A percentile compares a stretch with the other conserved stretches of the same genome.
Evolutionary conservation across 2,329 filamentous ascomycete species (phyloP).

Genomic region (Verruconis gallopava): DNA sequence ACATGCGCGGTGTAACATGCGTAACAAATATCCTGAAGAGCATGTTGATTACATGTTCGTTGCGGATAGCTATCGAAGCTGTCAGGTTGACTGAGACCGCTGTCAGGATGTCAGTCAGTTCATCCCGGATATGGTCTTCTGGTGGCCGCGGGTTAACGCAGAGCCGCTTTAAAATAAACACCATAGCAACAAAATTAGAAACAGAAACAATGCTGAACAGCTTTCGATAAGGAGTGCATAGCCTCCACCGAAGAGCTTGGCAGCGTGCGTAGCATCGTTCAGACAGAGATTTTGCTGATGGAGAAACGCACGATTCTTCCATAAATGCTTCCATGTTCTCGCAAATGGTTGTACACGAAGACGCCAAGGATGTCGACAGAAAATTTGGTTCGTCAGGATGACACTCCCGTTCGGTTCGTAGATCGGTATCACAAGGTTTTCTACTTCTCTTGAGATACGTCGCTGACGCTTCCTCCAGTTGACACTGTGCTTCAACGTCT

Average conservation of each 20-base stretch:
- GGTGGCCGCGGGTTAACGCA: background rate
- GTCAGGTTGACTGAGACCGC: constrained; percentile 23
- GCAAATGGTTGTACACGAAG: background rate
- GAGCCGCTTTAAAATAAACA: constrained; percentile 11
- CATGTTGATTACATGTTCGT: constrained; percentile 21
- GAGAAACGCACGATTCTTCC: background rate
- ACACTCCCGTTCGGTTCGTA: no score
- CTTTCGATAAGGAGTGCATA: constrained; percentile 16
- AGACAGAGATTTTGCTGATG: background rate
- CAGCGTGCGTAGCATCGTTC: background rate
- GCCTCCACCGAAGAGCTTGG: constrained; percentile 1
- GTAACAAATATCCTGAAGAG: constrained; percentile 21
- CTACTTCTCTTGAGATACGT: background rate
- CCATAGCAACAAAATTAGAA: constrained; percentile 22
- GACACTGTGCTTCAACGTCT: background rate
- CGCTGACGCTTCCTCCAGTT: background rate
- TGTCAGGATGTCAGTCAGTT: constrained; percentile 15
- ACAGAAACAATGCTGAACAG: constrained; percentile 31
- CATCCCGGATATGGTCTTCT: background rate
- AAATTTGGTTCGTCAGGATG: background rate
- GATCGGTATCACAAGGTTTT: background rate
- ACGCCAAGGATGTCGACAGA: background rate
- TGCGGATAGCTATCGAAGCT: constrained; percentile 18
- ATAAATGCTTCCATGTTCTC: background rate
- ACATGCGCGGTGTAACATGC: constrained; percentile 11